Conservation (phyloP, 108 stramenopile species). For the Asterionellopsis glacialis region DNA sequence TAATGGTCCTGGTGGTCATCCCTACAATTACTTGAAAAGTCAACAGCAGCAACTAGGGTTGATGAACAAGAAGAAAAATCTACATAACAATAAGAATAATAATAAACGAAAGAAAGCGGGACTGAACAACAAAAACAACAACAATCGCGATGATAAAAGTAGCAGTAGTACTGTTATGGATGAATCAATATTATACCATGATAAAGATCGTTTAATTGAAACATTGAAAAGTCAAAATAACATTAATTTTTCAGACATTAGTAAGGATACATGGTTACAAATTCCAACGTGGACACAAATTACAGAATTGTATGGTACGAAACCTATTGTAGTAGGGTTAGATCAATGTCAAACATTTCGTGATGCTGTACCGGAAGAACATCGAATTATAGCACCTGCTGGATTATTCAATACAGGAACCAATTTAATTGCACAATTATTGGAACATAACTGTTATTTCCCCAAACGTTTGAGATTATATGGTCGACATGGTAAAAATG, state of each 20-base stretch:
- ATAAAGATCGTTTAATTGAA: too few relatives aligned
- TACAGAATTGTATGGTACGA: constrained; percentile 39
- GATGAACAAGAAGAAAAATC: too few relatives aligned
- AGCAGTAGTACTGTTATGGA: too few relatives aligned
- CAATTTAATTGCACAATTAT: constrained; percentile 58
- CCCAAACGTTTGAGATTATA: constrained; percentile 51
- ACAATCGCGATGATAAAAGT: too few relatives aligned
- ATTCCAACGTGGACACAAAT: constrained; percentile 66
- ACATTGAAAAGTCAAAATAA: not conserved
- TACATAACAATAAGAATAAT: too few relatives aligned
- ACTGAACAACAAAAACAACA: too few relatives aligned
- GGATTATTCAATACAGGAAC: constrained; percentile 84
- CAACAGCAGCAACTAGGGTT: too few relatives aligned
- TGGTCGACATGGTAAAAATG: constrained; percentile 38
- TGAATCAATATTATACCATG: too few relatives aligned
- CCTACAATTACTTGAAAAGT: too few relatives aligned
- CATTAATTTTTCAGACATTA: not conserved
- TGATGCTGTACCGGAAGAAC: constrained; percentile 38
- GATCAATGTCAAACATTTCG: constrained; percentile 45
- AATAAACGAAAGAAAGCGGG: too few relatives aligned
- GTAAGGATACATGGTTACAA: constrained; percentile 14
- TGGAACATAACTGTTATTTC: constrained; percentile 73
- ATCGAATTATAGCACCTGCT: constrained; percentile 61
- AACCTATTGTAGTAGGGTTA: constrained; percentile 41
- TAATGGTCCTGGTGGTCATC: too few relatives aligned